phyloP scores from a whole-genome alignment of 805 yeast species.

The Ogataea methylovora region DNA sequence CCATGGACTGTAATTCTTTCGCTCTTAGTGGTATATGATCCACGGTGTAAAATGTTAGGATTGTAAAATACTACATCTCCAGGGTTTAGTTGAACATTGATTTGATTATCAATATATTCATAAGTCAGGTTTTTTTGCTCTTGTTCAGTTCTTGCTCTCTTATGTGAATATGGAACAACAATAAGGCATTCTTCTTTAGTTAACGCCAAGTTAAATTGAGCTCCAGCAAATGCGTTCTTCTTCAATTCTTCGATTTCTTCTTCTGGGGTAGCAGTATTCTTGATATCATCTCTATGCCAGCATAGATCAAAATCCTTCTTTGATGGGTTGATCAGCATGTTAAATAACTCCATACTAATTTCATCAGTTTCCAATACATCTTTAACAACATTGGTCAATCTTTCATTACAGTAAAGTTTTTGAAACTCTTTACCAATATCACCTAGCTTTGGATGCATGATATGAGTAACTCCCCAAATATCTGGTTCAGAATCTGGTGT shows the following conservation, averaged over 20 bases:
- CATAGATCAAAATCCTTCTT: conserved; percentile 41
- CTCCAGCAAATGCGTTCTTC: conserved; percentile 35
- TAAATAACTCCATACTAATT: conserved; percentile 40
- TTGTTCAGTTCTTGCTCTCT: conserved; percentile 34
- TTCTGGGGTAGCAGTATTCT: conserved; percentile 36
- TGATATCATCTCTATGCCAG: conserved; percentile 47
- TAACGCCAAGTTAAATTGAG: conserved; percentile 44
- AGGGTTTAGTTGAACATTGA: conserved; percentile 34
- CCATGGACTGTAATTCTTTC: conserved; percentile 43
- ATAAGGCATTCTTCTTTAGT: conserved; percentile 39
- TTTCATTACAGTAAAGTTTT: conserved; percentile 30
- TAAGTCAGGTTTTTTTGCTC: conserved; percentile 34
- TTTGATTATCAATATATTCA: conserved; percentile 31
- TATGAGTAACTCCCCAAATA: conserved; percentile 44
- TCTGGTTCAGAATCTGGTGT: conserved; percentile 37
- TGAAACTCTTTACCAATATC: conserved; percentile 28
- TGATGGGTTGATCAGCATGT: conserved; percentile 45
- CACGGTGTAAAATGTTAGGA: conserved; percentile 43
- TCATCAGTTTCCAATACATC: conserved; percentile 36
- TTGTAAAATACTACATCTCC: conserved; percentile 47
- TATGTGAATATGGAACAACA: conserved; percentile 41
- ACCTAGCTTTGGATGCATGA: conserved; percentile 38
- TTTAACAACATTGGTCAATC: conserved; percentile 30
- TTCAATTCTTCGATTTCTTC: conserved; percentile 35
- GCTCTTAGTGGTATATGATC: conserved; percentile 29